Evolutionary conservation across 2,329 filamentous ascomycete genomes (phyloP).

Genomic region (Exutisphaerella laricina): DNA sequence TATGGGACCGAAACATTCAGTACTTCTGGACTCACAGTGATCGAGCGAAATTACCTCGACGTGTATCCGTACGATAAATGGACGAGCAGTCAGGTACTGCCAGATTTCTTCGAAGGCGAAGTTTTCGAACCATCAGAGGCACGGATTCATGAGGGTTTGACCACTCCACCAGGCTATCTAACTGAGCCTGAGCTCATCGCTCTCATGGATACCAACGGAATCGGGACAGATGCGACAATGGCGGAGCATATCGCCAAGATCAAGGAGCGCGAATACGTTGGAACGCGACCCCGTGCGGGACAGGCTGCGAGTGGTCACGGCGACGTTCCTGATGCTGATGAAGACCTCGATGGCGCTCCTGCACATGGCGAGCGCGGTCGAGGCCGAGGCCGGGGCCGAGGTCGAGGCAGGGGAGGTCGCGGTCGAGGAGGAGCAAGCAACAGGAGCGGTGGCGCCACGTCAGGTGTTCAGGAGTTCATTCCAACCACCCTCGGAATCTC

Average conservation of each 20-base stretch:
- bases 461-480: constrained; percentile 74
- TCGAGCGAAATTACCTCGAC: constrained; percentile 88
- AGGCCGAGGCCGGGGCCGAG: constrained; percentile 38
- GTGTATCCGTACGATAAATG: constrained; percentile 96
- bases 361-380: constrained; percentile 29
- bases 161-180: constrained; percentile 73
- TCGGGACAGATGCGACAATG: constrained; percentile 98
- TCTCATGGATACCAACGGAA: constrained; percentile 97
- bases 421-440: constrained; percentile 47
- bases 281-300: constrained; percentile 50
- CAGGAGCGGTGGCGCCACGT: constrained; percentile 42
- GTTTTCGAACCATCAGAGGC: constrained; percentile 82
- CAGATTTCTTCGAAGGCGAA: constrained; percentile 73
- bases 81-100: constrained; percentile 79
- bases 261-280: constrained; percentile 81
- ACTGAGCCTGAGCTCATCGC: constrained; percentile 94
- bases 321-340: constrained; percentile 33
- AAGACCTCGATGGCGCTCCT: constrained; percentile 34
- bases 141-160: constrained; percentile 86
- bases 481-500: constrained; percentile 88
- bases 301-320: constrained; percentile 21
- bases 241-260: constrained; percentile 97
- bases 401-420: constrained; percentile 37
- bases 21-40: constrained; percentile 74
- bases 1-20: constrained; percentile 81